phyloP scores from a whole-genome alignment of 208 protist species.

The Entamoeba dispar region DNA sequence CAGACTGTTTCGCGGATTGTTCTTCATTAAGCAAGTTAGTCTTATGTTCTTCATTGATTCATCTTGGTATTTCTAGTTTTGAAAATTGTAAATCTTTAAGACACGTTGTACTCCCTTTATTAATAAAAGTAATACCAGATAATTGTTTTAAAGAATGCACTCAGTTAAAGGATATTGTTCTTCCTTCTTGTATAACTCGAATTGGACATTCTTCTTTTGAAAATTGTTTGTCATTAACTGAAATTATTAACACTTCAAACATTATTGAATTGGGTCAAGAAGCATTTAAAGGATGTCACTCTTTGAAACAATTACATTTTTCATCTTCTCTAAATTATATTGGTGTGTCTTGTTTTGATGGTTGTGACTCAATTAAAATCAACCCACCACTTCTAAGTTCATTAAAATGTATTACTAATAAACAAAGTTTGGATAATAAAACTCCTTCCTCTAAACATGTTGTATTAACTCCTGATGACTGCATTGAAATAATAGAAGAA shows the following conservation, averaged over 20 bases:
- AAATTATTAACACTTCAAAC: not conserved
- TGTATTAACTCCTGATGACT: too few species aligned
- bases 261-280: not conserved
- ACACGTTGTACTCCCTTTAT: not conserved
- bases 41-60: not conserved
- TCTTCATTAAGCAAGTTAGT: not conserved
- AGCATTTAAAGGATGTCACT: not conserved
- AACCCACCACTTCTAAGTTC: too few species aligned
- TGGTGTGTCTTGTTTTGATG: not conserved
- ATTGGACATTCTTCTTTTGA: not conserved
- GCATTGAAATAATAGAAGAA: too few species aligned
- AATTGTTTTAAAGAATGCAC: not conserved
- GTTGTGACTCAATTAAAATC: not conserved
- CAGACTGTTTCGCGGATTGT: not conserved
- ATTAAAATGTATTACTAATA: too few species aligned
- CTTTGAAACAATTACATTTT: not conserved
- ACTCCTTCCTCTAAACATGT: too few species aligned
- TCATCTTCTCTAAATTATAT: not conserved
- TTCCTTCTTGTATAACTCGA: not conserved
- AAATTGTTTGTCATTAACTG: not conserved
- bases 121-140: not conserved
- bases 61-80: not conserved
- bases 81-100: not conserved
- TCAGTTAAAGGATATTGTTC: not conserved
- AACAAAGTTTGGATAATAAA: too few species aligned